phyloP scores from a whole-genome alignment of 2,329 filamentous ascomycete species.

The Colletotrichum kahawae region DNA sequence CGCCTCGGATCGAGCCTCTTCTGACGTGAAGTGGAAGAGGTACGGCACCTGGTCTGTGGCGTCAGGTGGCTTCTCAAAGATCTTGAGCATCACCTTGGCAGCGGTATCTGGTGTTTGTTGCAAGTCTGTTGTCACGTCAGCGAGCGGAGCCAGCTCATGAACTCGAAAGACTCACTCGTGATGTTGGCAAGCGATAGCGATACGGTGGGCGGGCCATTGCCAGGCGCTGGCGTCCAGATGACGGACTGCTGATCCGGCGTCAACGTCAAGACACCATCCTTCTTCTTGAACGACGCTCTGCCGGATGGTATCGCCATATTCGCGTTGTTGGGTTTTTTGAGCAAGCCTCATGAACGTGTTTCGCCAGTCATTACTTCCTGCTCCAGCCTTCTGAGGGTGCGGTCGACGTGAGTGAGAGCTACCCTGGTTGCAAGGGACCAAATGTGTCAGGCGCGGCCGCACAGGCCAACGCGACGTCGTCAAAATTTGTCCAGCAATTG shows the following conservation, averaged over 20 bases:
- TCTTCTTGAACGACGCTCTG: conserved; percentile 88
- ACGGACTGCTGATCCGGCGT: conserved; percentile 75
- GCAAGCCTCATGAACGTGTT: background rate
- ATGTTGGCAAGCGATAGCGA: conserved; percentile 77
- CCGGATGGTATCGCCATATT: conserved; percentile 66
- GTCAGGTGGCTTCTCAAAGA: conserved; percentile 74
- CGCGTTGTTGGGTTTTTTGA: background rate
- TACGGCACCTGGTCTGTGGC: conserved; percentile 70
- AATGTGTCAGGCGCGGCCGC: conserved; percentile 3
- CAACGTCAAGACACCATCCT: conserved; percentile 83
- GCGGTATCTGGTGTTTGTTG: conserved; percentile 92
- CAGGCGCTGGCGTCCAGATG: conserved; percentile 78
- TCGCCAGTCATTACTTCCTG: background rate
- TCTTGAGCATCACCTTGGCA: conserved; percentile 91
- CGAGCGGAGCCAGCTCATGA: background rate
- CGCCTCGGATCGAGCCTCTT: conserved; percentile 80
- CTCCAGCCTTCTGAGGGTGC: background rate
- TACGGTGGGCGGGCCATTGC: conserved; percentile 67
- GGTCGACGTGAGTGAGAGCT: background rate
- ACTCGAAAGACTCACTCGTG: conserved; percentile 68
- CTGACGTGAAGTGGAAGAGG: conserved; percentile 88
- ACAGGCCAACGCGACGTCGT: conserved; percentile 2
- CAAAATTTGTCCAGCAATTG: background rate
- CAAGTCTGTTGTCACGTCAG: conserved; percentile 66
- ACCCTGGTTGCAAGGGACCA: conserved; percentile 1